phyloP scores from a whole-genome alignment of 2,329 filamentous ascomycete genomes.

The Xylaria sp. region DNA sequence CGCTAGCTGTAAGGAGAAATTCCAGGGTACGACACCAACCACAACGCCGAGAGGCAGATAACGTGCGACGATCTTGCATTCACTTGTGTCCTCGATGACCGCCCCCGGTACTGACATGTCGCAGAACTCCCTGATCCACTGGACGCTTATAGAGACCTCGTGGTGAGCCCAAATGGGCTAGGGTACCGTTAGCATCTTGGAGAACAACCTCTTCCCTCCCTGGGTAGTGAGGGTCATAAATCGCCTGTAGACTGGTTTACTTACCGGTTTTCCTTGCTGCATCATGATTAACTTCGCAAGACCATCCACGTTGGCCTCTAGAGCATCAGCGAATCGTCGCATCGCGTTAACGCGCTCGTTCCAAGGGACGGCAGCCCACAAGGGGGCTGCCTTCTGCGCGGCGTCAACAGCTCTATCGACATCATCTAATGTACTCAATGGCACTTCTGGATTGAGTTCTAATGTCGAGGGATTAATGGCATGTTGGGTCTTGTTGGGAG shows the following conservation, averaged over 20 bases:
- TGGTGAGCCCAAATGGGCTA: neutral
- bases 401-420: constrained; percentile 61
- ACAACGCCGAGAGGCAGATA: constrained; percentile 57
- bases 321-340: neutral
- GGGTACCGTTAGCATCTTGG: neutral
- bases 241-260: constrained; percentile 1
- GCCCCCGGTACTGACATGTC: neutral
- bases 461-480: neutral
- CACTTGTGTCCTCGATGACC: constrained; percentile 45
- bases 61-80: constrained; percentile 48
- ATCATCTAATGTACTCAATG: constrained; percentile 59
- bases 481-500: constrained; percentile 52
- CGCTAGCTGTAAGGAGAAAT: constrained; percentile 64
- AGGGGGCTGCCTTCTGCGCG: constrained; percentile 58
- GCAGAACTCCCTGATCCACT: constrained; percentile 32
- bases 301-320: constrained; percentile 26
- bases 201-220: neutral
- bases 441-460: constrained; percentile 61
- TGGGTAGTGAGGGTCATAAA: constrained; percentile 34
- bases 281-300: constrained; percentile 32
- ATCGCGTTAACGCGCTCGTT: constrained; percentile 47
- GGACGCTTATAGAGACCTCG: neutral
- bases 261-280: constrained; percentile 39
- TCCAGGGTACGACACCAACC: constrained; percentile 66
- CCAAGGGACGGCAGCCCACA: constrained; percentile 56